Evolutionary conservation across 2,329 filamentous ascomycete species (phyloP), one percentile per base, ranked within the genome.

Genomic region (Alternaria incomplexa): DNA sequence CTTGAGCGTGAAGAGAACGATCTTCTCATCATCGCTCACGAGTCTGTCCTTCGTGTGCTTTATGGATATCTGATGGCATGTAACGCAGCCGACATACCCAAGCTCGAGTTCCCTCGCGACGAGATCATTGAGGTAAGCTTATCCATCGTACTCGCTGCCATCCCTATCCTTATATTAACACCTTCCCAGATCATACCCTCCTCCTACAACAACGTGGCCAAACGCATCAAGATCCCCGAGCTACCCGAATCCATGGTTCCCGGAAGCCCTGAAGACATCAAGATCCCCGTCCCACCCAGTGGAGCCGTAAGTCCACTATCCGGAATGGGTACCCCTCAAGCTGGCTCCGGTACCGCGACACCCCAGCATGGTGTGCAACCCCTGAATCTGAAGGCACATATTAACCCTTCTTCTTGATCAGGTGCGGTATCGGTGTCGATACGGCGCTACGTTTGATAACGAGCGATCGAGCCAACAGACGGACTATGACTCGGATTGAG

Each of bases 51-150:
- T 50, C 92, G 96, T 46, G 96, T 99, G 23, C 86, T 99, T 4
- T 99, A 99, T 77, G 94, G 94, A 23, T 99, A 99, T 80, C 85
- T 99, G 43, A 99, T 99, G 96, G 96, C 97, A 72, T 98, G 96
- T 82, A 96, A 95, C 77, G 94, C 96, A 9, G 91, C 91, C 80
- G 93, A 97, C 75, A 99, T 99, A 66, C 96, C 96, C 5, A 91
- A 90, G 71, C 88, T 99, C 65, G 92, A 93, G 69, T 99, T 99
- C 75, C 96, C 96, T 5, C 91, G 96, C 46, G 91, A 99, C 77
- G 93, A 99, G 79, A 98, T 99, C 76, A 97, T 99, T 70, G 96
- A 99, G 85, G 89, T 88, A 77, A 71, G 81, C 6, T 1, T 5
- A 23, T 17, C 10, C 20, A 6, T 13, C 3, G 2, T 7, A 11